Evolutionary conservation across 768 basidiomycete species (phyloP), one percentile per base, ranked within the genome.

Genomic region (Lyophyllum atratum): DNA sequence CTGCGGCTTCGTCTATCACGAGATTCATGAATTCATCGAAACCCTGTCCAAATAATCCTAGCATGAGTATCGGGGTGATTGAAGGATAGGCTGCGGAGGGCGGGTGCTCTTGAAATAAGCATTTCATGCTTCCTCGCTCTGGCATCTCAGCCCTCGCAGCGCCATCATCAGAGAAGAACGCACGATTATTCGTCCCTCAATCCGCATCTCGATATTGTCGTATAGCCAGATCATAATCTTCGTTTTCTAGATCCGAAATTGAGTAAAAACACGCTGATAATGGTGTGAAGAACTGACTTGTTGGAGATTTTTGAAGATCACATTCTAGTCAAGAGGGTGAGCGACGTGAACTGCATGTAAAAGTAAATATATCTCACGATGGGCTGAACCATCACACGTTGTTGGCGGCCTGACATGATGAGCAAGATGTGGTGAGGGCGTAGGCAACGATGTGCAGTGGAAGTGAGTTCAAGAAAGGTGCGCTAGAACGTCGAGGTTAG

Each of bases 1-100:
- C 96, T 50, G 85, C 83, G 43, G 95, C 93, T 48, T 97, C 92
- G 64, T 99, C 96, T 22, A 99, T 76, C 33, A 98, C 92, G 28
- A 99, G 76, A 69, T 99, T 99, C 96, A 99, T 99, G 76, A 98
- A 99, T 72, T 99, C 96, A 70, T 99, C 96, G 66, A 99, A 99
- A 39, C 96, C 95, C 96, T 98, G 68, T n/a, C 19, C 9, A 33
- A 47, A 29, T 22, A 42, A 56, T 52, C 29, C 51, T 25, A 55
- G 21, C 29, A 39, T 28, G 11, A 24, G 39, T 42, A 34, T 31
- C 26, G 42, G 22, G 5, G 4, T 14, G 15, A 28, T 51, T 19
- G 29, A 5, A 34, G 25, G 24, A 24, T 24, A 42, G 12, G 37
- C 29, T 37, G 49, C 54, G 56, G 31, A 46, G 40, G 17, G 22